These are phyloP conservation scores for Oryza meridionalis DNA, from an alignment of 176 grass and related monocot species.

Conservation along the genomic window DNA sequence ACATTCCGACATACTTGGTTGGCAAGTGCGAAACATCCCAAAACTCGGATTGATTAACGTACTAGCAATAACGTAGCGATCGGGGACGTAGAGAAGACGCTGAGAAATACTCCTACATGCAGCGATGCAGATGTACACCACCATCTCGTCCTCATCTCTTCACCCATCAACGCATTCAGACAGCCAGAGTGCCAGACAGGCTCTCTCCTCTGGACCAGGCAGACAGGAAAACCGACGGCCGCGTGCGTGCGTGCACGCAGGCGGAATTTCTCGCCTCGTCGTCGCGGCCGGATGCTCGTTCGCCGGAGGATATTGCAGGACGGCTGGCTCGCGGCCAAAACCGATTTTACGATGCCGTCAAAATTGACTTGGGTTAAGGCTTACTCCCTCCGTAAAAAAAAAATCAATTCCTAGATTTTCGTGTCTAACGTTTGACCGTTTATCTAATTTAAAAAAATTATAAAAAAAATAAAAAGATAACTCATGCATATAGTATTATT, in stretches of 20 bases:
- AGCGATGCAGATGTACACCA: neutral
- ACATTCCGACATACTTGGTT: neutral
- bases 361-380: too few species aligned
- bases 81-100: neutral
- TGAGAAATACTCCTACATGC: neutral
- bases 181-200: neutral
- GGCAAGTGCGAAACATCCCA: conserved; percentile 24
- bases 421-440: too few species aligned
- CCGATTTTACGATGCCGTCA: too few species aligned
- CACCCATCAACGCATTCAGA: neutral
- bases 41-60: neutral
- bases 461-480: too few species aligned
- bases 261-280: neutral
- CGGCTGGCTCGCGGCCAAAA: too few species aligned
- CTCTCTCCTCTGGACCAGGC: neutral
- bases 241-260: neutral
- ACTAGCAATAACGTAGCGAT: neutral
- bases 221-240: neutral
- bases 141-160: neutral
- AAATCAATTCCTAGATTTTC: too few species aligned
- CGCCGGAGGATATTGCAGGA: neutral
- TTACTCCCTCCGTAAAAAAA: too few species aligned
- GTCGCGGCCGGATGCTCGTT: neutral
- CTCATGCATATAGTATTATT: too few species aligned
- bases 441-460: too few species aligned